These are phyloP conservation scores for Aureobasidium pullulans DNA, from an alignment of 2,329 filamentous ascomycete genomes.

Conservation along the genomic window DNA sequence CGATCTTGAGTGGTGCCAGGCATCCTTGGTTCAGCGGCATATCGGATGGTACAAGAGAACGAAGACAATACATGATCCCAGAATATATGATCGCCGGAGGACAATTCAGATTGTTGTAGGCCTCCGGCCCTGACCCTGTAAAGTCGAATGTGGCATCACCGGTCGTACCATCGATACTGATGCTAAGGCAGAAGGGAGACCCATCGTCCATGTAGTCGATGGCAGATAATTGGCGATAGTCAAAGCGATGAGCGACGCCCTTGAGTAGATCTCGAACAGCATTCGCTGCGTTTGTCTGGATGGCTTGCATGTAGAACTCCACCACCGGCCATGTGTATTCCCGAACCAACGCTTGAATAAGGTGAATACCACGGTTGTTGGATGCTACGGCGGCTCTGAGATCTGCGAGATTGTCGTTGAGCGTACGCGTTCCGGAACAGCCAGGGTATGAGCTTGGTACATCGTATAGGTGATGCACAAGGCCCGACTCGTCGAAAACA, in stretches of 20 bases:
- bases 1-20: constrained; percentile 63
- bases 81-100: constrained; percentile 69
- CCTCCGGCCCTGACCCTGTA: constrained; percentile 9
- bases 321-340: constrained; percentile 4
- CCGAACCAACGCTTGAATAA: constrained; percentile 23
- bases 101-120: constrained; percentile 45
- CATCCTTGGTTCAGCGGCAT: constrained; percentile 79
- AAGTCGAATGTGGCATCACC: constrained; percentile 12
- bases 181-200: constrained; percentile 4
- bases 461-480: constrained; percentile 19
- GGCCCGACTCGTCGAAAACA: constrained; percentile 7
- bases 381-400: constrained; percentile 30
- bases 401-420: constrained; percentile 30
- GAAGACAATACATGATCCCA: constrained; percentile 53
- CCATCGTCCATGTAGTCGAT: constrained; percentile 15
- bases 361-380: constrained; percentile 28
- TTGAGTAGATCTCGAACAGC: constrained; percentile 13
- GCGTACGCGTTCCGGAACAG: constrained; percentile 27
- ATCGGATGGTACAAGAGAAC: constrained; percentile 43
- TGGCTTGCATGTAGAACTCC: constrained; percentile 11
- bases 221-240: background rate
- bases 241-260: background rate
- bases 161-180: background rate
- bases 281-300: background rate
- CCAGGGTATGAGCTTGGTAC: constrained; percentile 25